A percentile compares a stretch with the other conserved stretches of the same genome.
Conservation (phyloP, 169 alveolate species). For the Plasmodium berghei region DNA sequence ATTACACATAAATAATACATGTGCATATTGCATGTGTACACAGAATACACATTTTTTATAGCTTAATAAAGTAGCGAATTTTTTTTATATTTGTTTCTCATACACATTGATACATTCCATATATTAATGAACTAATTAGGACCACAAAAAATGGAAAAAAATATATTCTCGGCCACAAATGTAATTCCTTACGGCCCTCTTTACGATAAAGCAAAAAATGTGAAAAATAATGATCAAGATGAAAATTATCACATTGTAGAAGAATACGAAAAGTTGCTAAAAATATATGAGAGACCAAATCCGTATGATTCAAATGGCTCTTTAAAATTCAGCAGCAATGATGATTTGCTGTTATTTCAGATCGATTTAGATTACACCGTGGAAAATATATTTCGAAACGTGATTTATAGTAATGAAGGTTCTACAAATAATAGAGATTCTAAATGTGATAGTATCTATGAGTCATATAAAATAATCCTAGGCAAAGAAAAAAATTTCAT, state of each 20-base stretch:
- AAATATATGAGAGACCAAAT: constrained; percentile 44
- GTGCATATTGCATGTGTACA: not conserved
- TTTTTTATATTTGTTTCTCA: not conserved
- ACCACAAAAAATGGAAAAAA: constrained; percentile 15
- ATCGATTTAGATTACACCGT: constrained; percentile 68
- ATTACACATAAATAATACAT: not conserved
- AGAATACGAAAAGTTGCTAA: constrained; percentile 25
- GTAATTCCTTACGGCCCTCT: constrained; percentile 59
- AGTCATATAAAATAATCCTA: constrained; percentile 6
- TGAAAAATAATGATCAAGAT: constrained; percentile 14
- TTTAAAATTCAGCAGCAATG: not conserved
- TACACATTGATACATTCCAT: not conserved
- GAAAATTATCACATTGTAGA: constrained; percentile 25
- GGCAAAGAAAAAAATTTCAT: constrained; percentile 35
- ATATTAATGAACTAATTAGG: not conserved
- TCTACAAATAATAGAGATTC: constrained; percentile 4
- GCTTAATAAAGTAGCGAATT: not conserved
- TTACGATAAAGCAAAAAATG: constrained; percentile 33
- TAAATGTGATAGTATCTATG: not conserved
- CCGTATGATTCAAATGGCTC: constrained; percentile 28
- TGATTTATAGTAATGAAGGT: constrained; percentile 20
- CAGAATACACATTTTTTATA: not conserved
- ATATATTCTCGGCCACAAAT: constrained; percentile 44
- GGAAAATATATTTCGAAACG: constrained; percentile 38
- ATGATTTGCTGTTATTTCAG: constrained; percentile 36